Evolutionary conservation across 2,329 filamentous ascomycete species (phyloP), one percentile per base, ranked within the genome.

Genomic region (Zymoseptoria passerinii): DNA sequence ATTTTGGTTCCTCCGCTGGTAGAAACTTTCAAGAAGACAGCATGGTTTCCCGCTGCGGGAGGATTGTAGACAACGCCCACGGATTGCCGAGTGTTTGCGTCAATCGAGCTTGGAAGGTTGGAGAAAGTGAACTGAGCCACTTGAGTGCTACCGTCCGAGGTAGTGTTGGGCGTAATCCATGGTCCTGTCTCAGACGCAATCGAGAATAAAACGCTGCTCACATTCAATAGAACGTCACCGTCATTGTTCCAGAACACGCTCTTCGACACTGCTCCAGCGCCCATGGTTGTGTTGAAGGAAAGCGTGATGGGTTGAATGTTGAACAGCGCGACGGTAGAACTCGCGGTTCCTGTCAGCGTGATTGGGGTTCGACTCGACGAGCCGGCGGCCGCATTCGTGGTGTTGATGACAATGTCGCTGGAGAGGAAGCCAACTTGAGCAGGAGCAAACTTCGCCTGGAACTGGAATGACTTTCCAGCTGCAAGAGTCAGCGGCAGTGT

Each of bases 401-500:
- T 58, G 8, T 52, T 52, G 20, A 50, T 40, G 16, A 52, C 10
- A 0, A 58, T 50, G 18, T 58, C 57, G 23, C 57, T 58, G 7
- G 57, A 58, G 10, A 58, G 57, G 10, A 50, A 44, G 1, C 57
- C 57, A 16, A 58, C 57, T 8, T 48, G 40, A 19, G 48, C 52
- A 4, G 57, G 57, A n/a, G 23, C 35, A 35, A 58, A 58, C 20
- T 50, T 28, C 10, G 57, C 57, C n/a, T 55, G 51, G 40, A 58
- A 56, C 5, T 53, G 51, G 53, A 58, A 58, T 13, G 19, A 23
- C 8, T 58, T 44, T 18, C 49, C 49, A 13, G 53, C 18, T 4
- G 48, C 44, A 13, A 58, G 53, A 10, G 48, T 27, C 8, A 55
- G 49, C 7, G 57, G 57, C 28, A 52, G 44, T n/a, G 49, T 29